These are phyloP conservation scores for Aspergillus sp. DNA, from an alignment of 2,329 filamentous ascomycete genomes.

Conservation along the genomic window DNA sequence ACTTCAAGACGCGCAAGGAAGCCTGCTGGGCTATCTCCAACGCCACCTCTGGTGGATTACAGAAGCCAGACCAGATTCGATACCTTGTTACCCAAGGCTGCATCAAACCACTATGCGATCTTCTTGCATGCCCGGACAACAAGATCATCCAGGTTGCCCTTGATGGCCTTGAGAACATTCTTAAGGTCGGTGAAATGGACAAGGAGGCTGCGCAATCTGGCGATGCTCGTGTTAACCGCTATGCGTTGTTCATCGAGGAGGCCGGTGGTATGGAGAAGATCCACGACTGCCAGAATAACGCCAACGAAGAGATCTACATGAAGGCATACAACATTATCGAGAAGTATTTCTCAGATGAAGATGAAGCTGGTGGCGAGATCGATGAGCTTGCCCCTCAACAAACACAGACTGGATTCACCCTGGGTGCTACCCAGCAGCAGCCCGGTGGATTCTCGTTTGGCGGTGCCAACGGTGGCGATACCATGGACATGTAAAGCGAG, in stretches of 20 bases:
- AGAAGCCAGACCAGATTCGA: conserved; percentile 98
- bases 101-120: conserved; percentile 95
- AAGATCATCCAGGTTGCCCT: conserved; percentile 99
- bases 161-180: conserved; percentile 96
- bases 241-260: conserved; percentile 97
- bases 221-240: conserved; percentile 74
- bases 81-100: conserved; percentile 91
- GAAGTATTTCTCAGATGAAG: conserved; percentile 99
- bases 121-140: conserved; percentile 95
- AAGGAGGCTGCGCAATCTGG: conserved; percentile 71
- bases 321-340: conserved; percentile 99
- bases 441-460: conserved; percentile 89
- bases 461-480: conserved; percentile 59
- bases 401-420: conserved; percentile 74
- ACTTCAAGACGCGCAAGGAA: conserved; percentile 98
- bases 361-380: conserved; percentile 75
- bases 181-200: conserved; percentile 99
- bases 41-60: conserved; percentile 91
- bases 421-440: conserved; percentile 63
- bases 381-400: conserved; percentile 74
- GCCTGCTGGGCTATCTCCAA: conserved; percentile 99
- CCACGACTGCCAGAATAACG: conserved; percentile 99
- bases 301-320: conserved; percentile 99
- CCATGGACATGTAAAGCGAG: conserved; percentile 68
- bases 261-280: conserved; percentile 99